Evolutionary conservation across 352 stramenopile genomes (phyloP), one percentile per base, ranked within the genome.

Genomic region (Globisporangium paroecandrum): DNA sequence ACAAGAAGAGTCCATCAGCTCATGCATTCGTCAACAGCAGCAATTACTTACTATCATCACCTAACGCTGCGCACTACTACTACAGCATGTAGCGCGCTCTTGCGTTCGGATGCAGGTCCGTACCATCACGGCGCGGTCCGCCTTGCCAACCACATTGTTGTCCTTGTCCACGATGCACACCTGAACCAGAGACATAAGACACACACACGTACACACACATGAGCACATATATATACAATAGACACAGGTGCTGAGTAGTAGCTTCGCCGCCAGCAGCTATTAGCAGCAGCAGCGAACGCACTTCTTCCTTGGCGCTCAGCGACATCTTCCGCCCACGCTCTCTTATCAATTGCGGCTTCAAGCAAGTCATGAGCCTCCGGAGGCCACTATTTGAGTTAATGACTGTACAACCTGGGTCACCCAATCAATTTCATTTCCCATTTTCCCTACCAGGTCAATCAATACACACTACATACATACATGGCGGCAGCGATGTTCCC

Each of bases 151-250:
- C n/a, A 93, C 84, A 66, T 93, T 82, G 70, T 95, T 92, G 61
- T 85, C 60, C 47, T 85, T 68, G 64, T 94, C 81, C n/a, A 95
- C 85, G 61, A 95, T 94, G 65, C 80, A 91, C n/a, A 94, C 85
- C 87, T 95, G 62, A 32, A 8, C 4, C n/a, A 27, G 5, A 57
- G 0, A 15, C n/a, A 53, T 24, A 65, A 58, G 12, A 53, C 22
- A 65, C 6, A 54, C 9, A 62, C 6, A 54, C 9, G 58, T 15
- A 20, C 18, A 49, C 15, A 49, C 4, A 10, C 18, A 36, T 55
- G 34, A 64, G 8, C 4, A 27, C 55, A 63, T 18, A 4, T 15
- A 8, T 38, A 61, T n/a, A n/a, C 12, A 7, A 20, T 27, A 0
- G 36, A 5, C 5, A 4, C 38, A 46, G 4, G 13, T 6, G 38